Base-by-base conservation (phyloP, 2,329 filamentous ascomycete species). In the Fusarium udum region DNA sequence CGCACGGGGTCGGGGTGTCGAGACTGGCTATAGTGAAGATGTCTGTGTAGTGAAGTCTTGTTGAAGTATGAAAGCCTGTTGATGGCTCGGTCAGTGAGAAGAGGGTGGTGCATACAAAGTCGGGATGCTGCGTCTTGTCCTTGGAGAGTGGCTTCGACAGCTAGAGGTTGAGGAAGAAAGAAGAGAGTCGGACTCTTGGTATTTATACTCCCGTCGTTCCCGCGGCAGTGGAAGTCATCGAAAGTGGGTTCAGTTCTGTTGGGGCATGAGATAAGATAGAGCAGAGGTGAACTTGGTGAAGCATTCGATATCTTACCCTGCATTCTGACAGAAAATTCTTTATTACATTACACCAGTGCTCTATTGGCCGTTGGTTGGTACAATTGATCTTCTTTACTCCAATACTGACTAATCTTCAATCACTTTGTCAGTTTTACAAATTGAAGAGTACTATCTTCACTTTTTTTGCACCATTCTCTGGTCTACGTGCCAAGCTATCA, bases 91-190 rank as follows among this genome's bases (percentile, higher is more conserved):
- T 2, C 12, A 36, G 20, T 28, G 14, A 16, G 6, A 24, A 32
- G 5, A 20, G 7, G 4, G n/a, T 9, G 15, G 8, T 18, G n/a
- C 9, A 2, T 12, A 13, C 18, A 20, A 6, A 36, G n/a, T 20
- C n/a, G 22, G 14, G 10, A 51, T 14, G 0, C 15, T 32, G 4
- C 12, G 12, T 20, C 14, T 20, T 2, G 6, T 7, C 24, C n/a
- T 15, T 10, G 2, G 4, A 2, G 0, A 18, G 22, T 13, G 2
- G 1, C 10, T 7, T 26, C 3, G 9, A 3, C 15, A 3, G 7
- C 5, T 28, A 7, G 9, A 52, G 14, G 7, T 39, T 10, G 0
- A 28, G 24, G 6, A 20, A 39, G 7, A 26, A 39, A 7, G 0
- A 37, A 26, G 24, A 12, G 15, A 28, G 34, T 4, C 14, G 5